A percentile compares a stretch with the other conserved stretches of the same genome.
phyloP scores from a whole-genome alignment of 352 stramenopile genomes.

The Phytopythium litorale region DNA sequence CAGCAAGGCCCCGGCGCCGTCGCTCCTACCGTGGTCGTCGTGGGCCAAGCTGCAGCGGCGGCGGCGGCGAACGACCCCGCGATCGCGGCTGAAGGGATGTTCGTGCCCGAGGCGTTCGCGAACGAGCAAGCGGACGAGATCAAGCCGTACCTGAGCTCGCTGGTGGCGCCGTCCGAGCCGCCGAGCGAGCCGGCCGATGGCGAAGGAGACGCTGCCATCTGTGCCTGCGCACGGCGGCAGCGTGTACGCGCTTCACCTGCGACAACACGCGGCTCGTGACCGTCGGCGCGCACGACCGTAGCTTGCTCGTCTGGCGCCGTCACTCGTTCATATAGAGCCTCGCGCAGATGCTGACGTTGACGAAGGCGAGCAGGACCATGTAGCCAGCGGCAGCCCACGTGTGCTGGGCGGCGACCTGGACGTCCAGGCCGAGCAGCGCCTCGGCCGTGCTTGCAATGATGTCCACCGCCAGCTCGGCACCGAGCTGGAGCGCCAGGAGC shows the following conservation, averaged over 20 bases:
- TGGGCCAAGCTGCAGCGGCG: background rate
- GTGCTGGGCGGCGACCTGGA: background rate
- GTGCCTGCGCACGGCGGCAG: conserved; percentile 51
- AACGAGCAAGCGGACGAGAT: conserved; percentile 41
- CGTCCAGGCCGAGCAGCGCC: background rate
- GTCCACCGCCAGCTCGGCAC: too few relatives aligned
- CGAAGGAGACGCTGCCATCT: conserved; percentile 30
- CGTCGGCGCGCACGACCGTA: conserved; percentile 71
- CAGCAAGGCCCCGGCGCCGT: too few relatives aligned
- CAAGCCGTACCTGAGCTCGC: conserved; percentile 63
- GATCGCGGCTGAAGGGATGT: conserved; percentile 45
- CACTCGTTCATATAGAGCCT: background rate
- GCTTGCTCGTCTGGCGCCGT: conserved; percentile 61
- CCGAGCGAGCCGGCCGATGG: conserved; percentile 27
- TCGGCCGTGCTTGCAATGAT: too few relatives aligned
- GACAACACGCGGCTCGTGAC: conserved; percentile 64
- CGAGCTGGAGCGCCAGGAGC: too few relatives aligned
- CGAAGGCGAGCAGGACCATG: conserved; percentile 1
- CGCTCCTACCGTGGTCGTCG: background rate
- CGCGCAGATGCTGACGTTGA: too few relatives aligned
- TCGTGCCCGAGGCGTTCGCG: conserved; percentile 54
- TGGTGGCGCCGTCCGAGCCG: conserved; percentile 45
- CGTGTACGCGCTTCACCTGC: conserved; percentile 70
- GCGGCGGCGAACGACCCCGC: conserved; percentile 34
- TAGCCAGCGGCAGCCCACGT: background rate